Evolutionary conservation across 768 basidiomycete genomes (phyloP).

Genomic region (Strobilomyces echinocephalus): DNA sequence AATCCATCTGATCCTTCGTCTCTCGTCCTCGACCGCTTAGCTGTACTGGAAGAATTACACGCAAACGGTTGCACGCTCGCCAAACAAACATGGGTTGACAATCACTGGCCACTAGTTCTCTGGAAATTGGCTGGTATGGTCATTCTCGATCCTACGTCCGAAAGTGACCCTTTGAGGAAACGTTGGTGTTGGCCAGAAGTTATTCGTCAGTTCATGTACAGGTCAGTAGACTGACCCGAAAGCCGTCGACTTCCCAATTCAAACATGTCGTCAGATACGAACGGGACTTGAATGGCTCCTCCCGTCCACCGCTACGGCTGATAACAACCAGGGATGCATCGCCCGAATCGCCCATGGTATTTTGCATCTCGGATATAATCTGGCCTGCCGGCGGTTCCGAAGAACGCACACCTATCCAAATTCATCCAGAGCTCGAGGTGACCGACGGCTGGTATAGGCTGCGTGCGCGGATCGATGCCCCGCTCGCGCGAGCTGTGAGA

Average conservation of each 20-base stretch:
- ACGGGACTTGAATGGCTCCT: constrained; percentile 71
- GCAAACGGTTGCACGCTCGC: constrained; percentile 60
- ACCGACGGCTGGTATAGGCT: constrained; percentile 97
- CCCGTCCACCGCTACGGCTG: constrained; percentile 75
- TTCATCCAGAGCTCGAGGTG: constrained; percentile 71
- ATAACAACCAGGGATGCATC: constrained; percentile 83
- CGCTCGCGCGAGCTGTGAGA: constrained; percentile 64
- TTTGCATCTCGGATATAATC: constrained; percentile 73
- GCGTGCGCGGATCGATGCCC: constrained; percentile 67
- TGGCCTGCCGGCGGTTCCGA: constrained; percentile 42
- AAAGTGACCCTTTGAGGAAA: constrained; percentile 39
- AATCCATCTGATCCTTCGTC: constrained; percentile 14
- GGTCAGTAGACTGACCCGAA: constrained; percentile 44
- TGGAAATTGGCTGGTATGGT: constrained; percentile 95
- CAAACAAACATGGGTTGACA: constrained; percentile 79
- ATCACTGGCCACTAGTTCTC: constrained; percentile 85
- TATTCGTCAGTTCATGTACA: constrained; percentile 76
- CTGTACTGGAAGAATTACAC: constrained; percentile 52
- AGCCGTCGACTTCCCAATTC: not conserved
- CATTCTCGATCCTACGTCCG: constrained; percentile 61
- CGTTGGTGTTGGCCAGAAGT: constrained; percentile 85
- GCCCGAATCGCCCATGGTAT: constrained; percentile 72
- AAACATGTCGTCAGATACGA: constrained; percentile 63
- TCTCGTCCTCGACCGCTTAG: constrained; percentile 42
- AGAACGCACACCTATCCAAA: constrained; percentile 34